Conservation (phyloP, 306 rosid species). For the Cicer pinnatifidum region DNA sequence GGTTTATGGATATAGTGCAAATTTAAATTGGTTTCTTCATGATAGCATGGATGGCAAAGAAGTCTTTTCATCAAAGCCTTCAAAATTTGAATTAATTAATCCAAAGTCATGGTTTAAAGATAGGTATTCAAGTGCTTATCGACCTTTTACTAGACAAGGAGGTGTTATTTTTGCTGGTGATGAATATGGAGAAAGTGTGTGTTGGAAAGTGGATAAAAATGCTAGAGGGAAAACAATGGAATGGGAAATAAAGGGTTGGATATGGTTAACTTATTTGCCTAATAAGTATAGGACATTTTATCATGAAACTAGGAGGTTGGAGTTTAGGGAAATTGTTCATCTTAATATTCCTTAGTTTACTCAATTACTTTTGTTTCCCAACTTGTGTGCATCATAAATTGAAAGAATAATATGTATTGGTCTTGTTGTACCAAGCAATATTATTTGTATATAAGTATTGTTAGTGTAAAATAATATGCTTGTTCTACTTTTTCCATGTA, state of each 20-base stretch:
- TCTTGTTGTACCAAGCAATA: too few relatives aligned
- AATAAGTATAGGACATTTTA: conserved; percentile 73
- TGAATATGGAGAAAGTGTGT: conserved; percentile 76
- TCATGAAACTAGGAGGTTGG: conserved; percentile 77
- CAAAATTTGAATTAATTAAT: conserved; percentile 65
- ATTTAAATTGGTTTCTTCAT: conserved; percentile 82
- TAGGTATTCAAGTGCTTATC: conserved; percentile 74
- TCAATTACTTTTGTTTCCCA: background rate
- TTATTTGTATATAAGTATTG: too few relatives aligned
- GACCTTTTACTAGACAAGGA: conserved; percentile 91
- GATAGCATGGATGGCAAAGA: conserved; percentile 78
- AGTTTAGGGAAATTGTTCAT: conserved; percentile 66
- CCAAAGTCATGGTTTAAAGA: conserved; percentile 85
- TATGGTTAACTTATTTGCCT: conserved; percentile 94
- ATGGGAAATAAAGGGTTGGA: conserved; percentile 91
- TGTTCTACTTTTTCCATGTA: too few relatives aligned
- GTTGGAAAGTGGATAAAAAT: conserved; percentile 80
- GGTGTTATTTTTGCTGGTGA: conserved; percentile 87
- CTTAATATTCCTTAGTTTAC: conserved; percentile 58
- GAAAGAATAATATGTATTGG: background rate
- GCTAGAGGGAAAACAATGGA: conserved; percentile 77
- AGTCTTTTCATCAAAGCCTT: conserved; percentile 76
- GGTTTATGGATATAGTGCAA: conserved; percentile 75
- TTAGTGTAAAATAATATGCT: too few relatives aligned
- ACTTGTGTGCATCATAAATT: background rate